Base-by-base conservation (phyloP, 2,329 filamentous ascomycete genomes). In the Paracorniculantispora psalliotae region DNA sequence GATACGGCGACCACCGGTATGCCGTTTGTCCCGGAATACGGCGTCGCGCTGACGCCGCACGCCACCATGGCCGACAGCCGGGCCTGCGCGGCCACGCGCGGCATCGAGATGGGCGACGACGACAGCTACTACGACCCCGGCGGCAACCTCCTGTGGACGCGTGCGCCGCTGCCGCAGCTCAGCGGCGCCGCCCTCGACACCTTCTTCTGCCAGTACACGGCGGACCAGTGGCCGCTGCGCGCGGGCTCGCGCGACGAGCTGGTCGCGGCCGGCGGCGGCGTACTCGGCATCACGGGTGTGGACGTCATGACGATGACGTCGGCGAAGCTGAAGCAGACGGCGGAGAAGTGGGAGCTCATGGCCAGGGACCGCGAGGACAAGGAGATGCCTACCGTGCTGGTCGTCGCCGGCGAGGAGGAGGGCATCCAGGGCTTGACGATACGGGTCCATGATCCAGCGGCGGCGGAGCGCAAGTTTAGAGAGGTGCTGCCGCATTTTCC, bases 81-180 rank as follows among this genome's bases (percentile, higher is more conserved):
- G 8, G 54, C 23, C 4, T 9, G 35, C 33, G 54, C 54, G 13
- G 44, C 44, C 1, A 43, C 33, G 23, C 54, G 33, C 2, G 54
- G 44, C 33, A 57, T 57, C 35, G 54, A 48, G 54, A 39, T 57
- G 28, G 44, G 25, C 44, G 54, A 17, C 54, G 54, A 49, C 44
- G 44, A 57, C 41, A 48, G 44, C 44, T 28, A 37, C 44, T 33
- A 49, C 25, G 44, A 30, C n/a, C 35, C 46, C 17, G 19, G 21
- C 46, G 54, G 35, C 17, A 30, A 43, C 12, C 44, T 57, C 12
- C 44, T 57, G 15, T 57, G 54, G 44, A 49, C 46, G 25, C 44
- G 54, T n/a, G 44, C 44, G 4, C 21, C 10, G 6, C 6, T 57
- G 33, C 44, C 25, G 10, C 35, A 57, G 54, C 54, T 57, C 44